Percentiles rank a stretch among this genome's conserved stretches.
Conservation (phyloP, 2,329 filamentous ascomycete genomes). For the Aspergillus fructus region DNA sequence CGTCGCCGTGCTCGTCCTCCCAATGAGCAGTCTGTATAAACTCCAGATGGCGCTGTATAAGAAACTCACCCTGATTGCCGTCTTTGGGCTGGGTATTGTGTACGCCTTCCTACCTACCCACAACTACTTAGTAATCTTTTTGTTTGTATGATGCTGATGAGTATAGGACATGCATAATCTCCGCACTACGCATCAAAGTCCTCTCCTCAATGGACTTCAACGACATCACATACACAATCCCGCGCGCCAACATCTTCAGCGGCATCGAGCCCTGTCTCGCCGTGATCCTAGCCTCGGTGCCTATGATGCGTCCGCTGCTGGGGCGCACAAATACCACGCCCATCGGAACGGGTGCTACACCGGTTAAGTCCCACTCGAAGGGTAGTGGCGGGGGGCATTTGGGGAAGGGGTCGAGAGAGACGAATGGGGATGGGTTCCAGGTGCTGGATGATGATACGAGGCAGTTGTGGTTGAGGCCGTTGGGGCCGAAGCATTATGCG, state of each 20-base stretch:
- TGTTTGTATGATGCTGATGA: too few relatives aligned
- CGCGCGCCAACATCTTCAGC: slow-evolving; percentile 26
- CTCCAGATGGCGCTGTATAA: slow-evolving; percentile 25
- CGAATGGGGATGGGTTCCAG: slow-evolving; percentile 22
- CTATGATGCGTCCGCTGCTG: slow-evolving; percentile 33
- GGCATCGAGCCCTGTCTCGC: slow-evolving; percentile 26
- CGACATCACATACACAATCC: slow-evolving; percentile 25
- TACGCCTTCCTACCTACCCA: too few relatives aligned
- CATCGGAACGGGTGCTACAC: slow-evolving; percentile 15
- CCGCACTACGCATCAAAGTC: slow-evolving; percentile 24
- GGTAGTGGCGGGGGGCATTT: not conserved
- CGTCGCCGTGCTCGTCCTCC: slow-evolving; percentile 21
- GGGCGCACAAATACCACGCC: slow-evolving; percentile 21
- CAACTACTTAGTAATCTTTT: too few relatives aligned
- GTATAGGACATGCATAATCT: slow-evolving; percentile 21
- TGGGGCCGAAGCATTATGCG: slow-evolving; percentile 16
- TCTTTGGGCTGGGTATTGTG: slow-evolving; percentile 25
- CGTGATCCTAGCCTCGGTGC: slow-evolving; percentile 23
- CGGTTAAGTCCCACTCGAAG: slow-evolving; percentile 2
- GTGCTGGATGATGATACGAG: slow-evolving; percentile 29
- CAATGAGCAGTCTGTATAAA: slow-evolving; percentile 21
- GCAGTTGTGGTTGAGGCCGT: slow-evolving; percentile 27
- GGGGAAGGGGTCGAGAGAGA: not conserved
- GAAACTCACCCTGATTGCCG: slow-evolving; percentile 22
- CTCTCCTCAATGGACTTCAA: slow-evolving; percentile 22